phyloP scores from a whole-genome alignment of 805 yeast species.

The Babjeviella inositovora region DNA sequence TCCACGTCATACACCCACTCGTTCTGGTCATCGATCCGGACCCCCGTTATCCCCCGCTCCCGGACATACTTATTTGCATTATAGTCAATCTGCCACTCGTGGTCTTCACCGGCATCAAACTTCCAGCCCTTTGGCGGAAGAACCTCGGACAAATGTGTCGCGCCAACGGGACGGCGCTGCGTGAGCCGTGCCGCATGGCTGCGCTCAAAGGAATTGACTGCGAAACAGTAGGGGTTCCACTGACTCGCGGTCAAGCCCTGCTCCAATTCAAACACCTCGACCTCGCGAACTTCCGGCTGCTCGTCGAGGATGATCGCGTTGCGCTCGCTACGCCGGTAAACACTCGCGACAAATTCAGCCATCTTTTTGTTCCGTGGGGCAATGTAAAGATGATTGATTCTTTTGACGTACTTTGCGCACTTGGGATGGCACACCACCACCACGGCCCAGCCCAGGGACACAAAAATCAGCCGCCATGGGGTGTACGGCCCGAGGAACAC shows the following conservation, averaged over 20 bases:
- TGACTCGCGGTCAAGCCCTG: constrained; percentile 41
- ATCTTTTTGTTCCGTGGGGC: constrained; percentile 11
- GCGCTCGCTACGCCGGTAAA: no score
- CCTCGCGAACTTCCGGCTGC: constrained; percentile 38
- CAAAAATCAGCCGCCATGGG: constrained; percentile 50
- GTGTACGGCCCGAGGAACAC: constrained; percentile 30
- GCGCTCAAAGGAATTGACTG: constrained; percentile 36
- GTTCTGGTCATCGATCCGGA: constrained; percentile 13
- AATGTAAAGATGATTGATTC: constrained; percentile 4
- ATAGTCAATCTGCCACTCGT: constrained; percentile 51
- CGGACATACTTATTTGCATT: constrained; percentile 34
- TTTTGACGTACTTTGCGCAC: constrained; percentile 12
- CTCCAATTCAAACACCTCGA: constrained; percentile 69
- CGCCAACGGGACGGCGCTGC: constrained; percentile 52
- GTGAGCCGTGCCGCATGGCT: constrained; percentile 25
- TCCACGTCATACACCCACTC: constrained; percentile 39
- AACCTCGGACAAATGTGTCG: constrained; percentile 32
- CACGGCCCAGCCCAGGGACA: constrained; percentile 38
- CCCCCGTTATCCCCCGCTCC: constrained; percentile 20
- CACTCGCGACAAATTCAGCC: constrained; percentile 13
- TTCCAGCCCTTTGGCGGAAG: constrained; percentile 63
- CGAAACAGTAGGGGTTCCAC: constrained; percentile 48
- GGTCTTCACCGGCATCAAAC: constrained; percentile 32
- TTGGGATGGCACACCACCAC: constrained; percentile 47
- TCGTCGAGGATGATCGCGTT: constrained; percentile 56